Percentiles rank a stretch among this genome's conserved stretches.
Evolutionary conservation across 1,139 yeast genomes (phyloP).

Genomic region (Candida labiduridarum): DNA sequence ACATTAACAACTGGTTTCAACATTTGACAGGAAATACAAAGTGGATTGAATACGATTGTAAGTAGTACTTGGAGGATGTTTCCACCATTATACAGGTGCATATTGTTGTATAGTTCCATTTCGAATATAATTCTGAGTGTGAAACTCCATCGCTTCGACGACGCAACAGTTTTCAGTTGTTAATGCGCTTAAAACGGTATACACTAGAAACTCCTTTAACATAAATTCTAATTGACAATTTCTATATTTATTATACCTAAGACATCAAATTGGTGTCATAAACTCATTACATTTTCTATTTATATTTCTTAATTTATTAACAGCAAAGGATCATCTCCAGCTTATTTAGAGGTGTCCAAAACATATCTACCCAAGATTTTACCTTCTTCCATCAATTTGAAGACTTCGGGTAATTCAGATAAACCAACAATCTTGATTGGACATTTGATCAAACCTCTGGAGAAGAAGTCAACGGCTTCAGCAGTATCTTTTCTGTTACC

Average conservation of each 20-base stretch:
- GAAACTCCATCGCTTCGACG: too few species aligned
- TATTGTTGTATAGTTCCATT: too few species aligned
- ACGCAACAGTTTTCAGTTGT: too few species aligned
- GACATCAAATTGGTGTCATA: conserved; percentile 1
- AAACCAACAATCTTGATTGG: conserved; percentile 73
- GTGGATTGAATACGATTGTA: too few species aligned
- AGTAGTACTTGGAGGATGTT: too few species aligned
- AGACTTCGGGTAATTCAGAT: conserved; percentile 62
- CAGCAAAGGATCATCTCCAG: not conserved
- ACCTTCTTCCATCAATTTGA: conserved; percentile 70
- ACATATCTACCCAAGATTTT: conserved; percentile 77
- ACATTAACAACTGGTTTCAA: too few species aligned
- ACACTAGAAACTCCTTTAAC: too few species aligned
- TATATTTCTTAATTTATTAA: not conserved
- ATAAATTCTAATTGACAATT: not conserved
- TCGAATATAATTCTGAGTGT: too few species aligned
- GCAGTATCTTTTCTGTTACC: conserved; percentile 82
- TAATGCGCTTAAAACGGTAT: too few species aligned
- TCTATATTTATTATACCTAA: not conserved
- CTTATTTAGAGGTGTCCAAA: conserved; percentile 64
- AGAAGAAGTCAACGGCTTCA: conserved; percentile 74
- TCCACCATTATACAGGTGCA: too few species aligned
- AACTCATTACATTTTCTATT: not conserved
- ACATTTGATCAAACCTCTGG: conserved; percentile 68
- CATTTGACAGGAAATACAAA: too few species aligned